A percentile compares a stretch with the other conserved stretches of the same genome.
Evolutionary conservation across 306 rosid species (phyloP).

Genomic region (Myrica gale): DNA sequence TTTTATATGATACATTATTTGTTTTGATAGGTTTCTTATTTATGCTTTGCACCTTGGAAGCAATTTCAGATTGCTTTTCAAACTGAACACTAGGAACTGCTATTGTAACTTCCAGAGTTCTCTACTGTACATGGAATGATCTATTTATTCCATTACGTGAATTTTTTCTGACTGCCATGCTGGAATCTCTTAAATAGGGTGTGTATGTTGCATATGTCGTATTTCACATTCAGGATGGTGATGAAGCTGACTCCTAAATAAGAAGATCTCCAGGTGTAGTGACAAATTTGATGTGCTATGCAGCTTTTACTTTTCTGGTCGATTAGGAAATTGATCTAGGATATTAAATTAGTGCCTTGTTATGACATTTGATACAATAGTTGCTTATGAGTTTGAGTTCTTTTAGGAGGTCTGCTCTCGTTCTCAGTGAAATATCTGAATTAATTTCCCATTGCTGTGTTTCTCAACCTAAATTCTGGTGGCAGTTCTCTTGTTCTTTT

Average conservation of each 20-base stretch:
- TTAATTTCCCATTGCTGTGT: conserved; percentile 27
- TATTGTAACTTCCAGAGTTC: conserved; percentile 46
- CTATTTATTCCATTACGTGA: conserved; percentile 43
- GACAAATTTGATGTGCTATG: conserved; percentile 55
- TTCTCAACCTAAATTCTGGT: neutral
- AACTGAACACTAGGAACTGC: conserved; percentile 37
- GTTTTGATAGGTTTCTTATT: conserved; percentile 3
- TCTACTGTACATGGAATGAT: conserved; percentile 50
- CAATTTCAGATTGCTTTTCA: conserved; percentile 29
- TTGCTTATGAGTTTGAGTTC: conserved; percentile 31
- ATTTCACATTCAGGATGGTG: conserved; percentile 59
- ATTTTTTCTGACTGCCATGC: conserved; percentile 55
- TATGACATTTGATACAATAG: conserved; percentile 31
- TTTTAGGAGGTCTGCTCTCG: conserved; percentile 27
- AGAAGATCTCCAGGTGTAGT: conserved; percentile 59
- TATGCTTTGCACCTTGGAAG: conserved; percentile 16
- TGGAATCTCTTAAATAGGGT: conserved; percentile 68
- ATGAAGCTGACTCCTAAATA: conserved; percentile 63
- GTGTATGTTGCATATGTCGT: conserved; percentile 57
- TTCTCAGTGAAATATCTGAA: conserved; percentile 29
- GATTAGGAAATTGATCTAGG: conserved; percentile 47
- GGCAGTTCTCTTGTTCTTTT: neutral
- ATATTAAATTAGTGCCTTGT: conserved; percentile 38
- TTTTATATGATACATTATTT: neutral
- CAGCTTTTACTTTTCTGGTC: conserved; percentile 44